Evolutionary conservation across 352 stramenopile genomes (phyloP).

Genomic region (Phytopythium ostracodes): DNA sequence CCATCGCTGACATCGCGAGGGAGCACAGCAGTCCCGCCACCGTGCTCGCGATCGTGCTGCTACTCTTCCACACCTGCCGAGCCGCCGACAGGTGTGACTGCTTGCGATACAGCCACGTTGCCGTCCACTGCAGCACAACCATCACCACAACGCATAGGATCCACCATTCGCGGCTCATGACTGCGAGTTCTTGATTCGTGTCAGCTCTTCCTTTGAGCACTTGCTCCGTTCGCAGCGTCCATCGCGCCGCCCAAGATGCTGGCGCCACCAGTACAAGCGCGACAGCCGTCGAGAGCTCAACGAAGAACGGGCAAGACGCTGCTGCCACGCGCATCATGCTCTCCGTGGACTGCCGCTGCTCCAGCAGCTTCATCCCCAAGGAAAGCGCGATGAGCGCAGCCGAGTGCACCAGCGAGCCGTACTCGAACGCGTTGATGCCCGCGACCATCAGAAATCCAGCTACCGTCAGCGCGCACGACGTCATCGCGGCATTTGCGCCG

Average conservation of each 20-base stretch:
- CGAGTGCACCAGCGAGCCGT: conserved; percentile 58
- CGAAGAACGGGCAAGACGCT: conserved; percentile 26
- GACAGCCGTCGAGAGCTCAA: conserved; percentile 30
- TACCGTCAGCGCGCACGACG: conserved; percentile 20
- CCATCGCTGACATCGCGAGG: neutral
- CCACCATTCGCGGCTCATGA: conserved; percentile 5
- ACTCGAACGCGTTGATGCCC: conserved; percentile 53
- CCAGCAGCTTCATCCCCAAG: conserved; percentile 30
- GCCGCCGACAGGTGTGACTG: neutral
- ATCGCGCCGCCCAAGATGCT: conserved; percentile 22
- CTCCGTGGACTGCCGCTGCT: conserved; percentile 14
- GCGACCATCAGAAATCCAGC: conserved; percentile 55
- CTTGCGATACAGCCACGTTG: neutral
- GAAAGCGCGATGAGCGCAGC: conserved; percentile 40
- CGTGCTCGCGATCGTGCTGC: neutral
- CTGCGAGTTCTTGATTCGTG: conserved; percentile 10
- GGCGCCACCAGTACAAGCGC: conserved; percentile 28
- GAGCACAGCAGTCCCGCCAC: conserved; percentile 2
- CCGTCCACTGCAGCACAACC: conserved; percentile 3
- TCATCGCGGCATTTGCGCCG: conserved; percentile 4
- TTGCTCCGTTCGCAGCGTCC: conserved; percentile 26
- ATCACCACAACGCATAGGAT: conserved; percentile 7
- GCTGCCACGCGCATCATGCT: conserved; percentile 18
- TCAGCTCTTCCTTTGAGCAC: conserved; percentile 15
- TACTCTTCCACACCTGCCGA: neutral